These are phyloP conservation scores for Clausena lansium DNA, from an alignment of 345 rosid genomes.

Conservation along the genomic window DNA sequence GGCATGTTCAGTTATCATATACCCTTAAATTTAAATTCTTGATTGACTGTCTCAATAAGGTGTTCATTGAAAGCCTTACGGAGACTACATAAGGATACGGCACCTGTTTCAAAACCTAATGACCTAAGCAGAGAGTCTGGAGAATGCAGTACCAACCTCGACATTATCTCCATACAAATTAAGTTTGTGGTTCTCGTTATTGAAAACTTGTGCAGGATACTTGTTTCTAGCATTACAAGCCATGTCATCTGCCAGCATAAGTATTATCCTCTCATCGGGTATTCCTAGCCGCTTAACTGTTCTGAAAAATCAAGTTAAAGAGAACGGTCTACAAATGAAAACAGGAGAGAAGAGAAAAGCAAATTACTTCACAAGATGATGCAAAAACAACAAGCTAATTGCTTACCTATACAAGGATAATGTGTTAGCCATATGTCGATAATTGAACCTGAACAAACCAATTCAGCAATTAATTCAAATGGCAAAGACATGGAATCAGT, in stretches of 20 bases:
- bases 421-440: slow-evolving; percentile 96
- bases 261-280: slow-evolving; percentile 92
- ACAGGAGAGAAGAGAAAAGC: not conserved
- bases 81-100: not conserved
- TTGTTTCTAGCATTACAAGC: slow-evolving; percentile 95
- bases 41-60: not conserved
- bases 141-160: slow-evolving; percentile 54
- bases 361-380: not conserved
- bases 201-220: slow-evolving; percentile 96
- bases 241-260: slow-evolving; percentile 99
- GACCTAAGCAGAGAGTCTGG: not conserved
- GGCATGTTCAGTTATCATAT: not conserved
- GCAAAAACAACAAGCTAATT: not conserved
- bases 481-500: not conserved
- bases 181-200: slow-evolving; percentile 90
- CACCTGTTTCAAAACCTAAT: not conserved
- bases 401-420: slow-evolving; percentile 86
- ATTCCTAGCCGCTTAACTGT: slow-evolving; percentile 95
- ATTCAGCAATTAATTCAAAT: slow-evolving; percentile 15
- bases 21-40: not conserved
- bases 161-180: slow-evolving; percentile 98
- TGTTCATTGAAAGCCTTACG: not conserved
- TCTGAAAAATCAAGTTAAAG: slow-evolving; percentile 43
- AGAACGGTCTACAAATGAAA: not conserved
- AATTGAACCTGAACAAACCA: slow-evolving; percentile 80